Evolutionary conservation across 352 stramenopile genomes (phyloP), one percentile per base, ranked within the genome.

Genomic region (Globisporangium echinulatum): DNA sequence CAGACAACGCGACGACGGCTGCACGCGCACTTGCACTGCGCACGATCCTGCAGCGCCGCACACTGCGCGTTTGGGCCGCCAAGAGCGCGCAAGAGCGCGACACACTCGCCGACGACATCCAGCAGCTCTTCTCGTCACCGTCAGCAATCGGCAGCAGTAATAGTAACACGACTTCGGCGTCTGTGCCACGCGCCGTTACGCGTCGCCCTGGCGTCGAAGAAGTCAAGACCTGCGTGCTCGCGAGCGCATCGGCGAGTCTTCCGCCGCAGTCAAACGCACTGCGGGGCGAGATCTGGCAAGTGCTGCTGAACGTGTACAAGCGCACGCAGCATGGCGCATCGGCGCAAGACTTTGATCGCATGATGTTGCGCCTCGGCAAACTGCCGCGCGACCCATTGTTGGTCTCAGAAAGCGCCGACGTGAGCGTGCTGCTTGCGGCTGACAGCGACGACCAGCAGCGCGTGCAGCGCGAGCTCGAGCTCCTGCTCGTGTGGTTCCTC

Each of bases 261-360:
- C 82, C 82, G 37, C 72, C 77, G 14, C 61, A 77, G 42, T 85
- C 74, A 52, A 73, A 69, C 36, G 52, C 68, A 15, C 61, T 91
- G 17, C 75, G 83, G 15, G 77, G 74, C 13, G 79, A 90, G 63
- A 86, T 92, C 62, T 92, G 83, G 83, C 83, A 92, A 60, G 78
- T 92, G 48, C 69, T 92, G 15, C 68, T 92, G 15, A 85, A 90
- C 59, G 83, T 92, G 10, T 89, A 87, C 70, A 87, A 84, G 65
- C 77, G 80, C 44, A 87, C 88, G 62, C 80, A 89, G 54, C 82
- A 90, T 59, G 77, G 79, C 56, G 71, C 77, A 0, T 74, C 77
- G 2, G 79, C 83, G 6, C 73, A 86, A 43, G 83, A 92, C 56
- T 88, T 92, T 44, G 83, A 89, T 48, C 76, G 77, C 50, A 88